Conservation (phyloP, 352 stramenopile species). For the Ophiocytium majus region DNA sequence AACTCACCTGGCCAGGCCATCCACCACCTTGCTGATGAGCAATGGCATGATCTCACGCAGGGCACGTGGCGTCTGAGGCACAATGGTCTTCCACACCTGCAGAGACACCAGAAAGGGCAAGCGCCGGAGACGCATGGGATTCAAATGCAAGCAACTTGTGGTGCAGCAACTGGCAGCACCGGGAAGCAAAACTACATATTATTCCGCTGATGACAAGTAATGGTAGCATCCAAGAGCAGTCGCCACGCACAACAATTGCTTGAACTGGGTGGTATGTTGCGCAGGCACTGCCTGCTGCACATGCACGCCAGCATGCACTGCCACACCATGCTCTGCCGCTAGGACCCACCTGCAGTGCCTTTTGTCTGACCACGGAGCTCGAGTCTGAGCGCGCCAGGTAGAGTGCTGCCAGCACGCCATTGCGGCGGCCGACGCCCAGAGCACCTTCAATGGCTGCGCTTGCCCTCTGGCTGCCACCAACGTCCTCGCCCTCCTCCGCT, state of each 20-base stretch:
- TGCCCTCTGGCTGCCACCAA: slow-evolving; percentile 62
- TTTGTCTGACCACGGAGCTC: slow-evolving; percentile 90
- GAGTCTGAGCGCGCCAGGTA: slow-evolving; percentile 98
- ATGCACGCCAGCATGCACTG: too few species aligned
- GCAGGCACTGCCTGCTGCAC: too few species aligned
- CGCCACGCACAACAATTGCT: too few species aligned
- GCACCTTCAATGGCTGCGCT: slow-evolving; percentile 60
- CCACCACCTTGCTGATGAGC: slow-evolving; percentile 92
- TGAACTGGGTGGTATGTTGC: too few species aligned
- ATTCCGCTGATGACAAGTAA: too few species aligned
- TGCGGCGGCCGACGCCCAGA: slow-evolving; percentile 80
- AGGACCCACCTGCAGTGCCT: slow-evolving; percentile 74
- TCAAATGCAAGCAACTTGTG: too few species aligned
- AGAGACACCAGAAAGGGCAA: too few species aligned
- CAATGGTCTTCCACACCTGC: slow-evolving; percentile 96
- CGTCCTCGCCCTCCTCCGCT: slow-evolving; percentile 72
- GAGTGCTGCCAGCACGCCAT: slow-evolving; percentile 86
- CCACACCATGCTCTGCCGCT: too few species aligned
- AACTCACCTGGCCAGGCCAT: slow-evolving; percentile 76
- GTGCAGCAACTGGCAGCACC: too few species aligned
- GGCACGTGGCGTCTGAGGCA: slow-evolving; percentile 91
- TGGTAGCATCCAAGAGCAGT: too few species aligned
- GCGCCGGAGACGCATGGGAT: too few species aligned
- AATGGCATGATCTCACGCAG: slow-evolving; percentile 94
- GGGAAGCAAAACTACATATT: too few species aligned